These are phyloP conservation scores for Byssothecium circinans DNA, from an alignment of 2,329 filamentous ascomycete genomes.

Conservation along the genomic window DNA sequence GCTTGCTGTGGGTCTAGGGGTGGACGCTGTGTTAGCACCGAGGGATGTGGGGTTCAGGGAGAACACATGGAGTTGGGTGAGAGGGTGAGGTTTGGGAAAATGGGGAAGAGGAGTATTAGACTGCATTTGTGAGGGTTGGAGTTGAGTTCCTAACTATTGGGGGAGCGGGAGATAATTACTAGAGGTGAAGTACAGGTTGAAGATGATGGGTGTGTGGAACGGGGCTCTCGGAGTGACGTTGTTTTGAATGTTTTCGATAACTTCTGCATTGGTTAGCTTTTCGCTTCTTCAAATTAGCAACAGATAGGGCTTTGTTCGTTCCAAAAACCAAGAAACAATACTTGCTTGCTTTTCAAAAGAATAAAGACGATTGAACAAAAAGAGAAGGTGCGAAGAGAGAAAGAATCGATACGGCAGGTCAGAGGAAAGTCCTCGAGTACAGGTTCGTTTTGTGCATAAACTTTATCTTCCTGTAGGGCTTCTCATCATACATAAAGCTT, in stretches of 20 bases:
- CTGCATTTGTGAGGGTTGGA: not conserved
- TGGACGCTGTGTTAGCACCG: conserved; percentile 18
- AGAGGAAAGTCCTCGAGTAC: too few species aligned
- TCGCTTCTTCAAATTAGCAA: not conserved
- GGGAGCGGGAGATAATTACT: too few species aligned
- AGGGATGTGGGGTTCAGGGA: conserved; percentile 12
- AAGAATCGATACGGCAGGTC: too few species aligned
- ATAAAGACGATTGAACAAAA: too few species aligned
- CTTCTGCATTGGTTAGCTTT: not conserved
- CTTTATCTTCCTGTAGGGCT: too few species aligned
- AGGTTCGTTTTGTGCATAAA: too few species aligned
- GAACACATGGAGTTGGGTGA: conserved; percentile 1
- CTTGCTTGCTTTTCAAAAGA: not conserved
- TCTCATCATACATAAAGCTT: too few species aligned
- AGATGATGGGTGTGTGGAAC: not conserved
- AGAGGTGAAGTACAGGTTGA: too few species aligned
- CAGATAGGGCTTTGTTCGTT: not conserved
- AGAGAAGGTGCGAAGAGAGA: too few species aligned
- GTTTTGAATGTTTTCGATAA: not conserved
- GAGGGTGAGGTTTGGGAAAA: not conserved
- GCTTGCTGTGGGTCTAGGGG: conserved; percentile 20
- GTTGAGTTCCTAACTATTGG: not conserved
- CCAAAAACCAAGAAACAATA: not conserved
- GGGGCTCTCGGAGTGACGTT: not conserved
- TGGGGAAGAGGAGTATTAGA: not conserved